Evolutionary conservation across 371 early-diverging fungal species (phyloP).

Genomic region (Circinella minor): DNA sequence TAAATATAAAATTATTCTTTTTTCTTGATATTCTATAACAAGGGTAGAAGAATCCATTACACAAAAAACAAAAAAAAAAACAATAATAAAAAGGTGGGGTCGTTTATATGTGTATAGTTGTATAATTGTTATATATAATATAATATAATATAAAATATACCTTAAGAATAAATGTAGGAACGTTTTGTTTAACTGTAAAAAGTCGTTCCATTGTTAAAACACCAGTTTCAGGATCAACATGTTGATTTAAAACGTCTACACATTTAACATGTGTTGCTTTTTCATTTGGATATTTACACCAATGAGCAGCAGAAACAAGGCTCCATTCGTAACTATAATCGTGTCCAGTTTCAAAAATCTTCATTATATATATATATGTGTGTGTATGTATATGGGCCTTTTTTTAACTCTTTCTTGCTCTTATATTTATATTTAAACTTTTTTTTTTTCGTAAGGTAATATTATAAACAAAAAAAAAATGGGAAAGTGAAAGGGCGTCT

Average conservation of each 20-base stretch:
- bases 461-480: no score
- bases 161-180: slow-evolving; percentile 75
- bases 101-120: background rate
- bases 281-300: slow-evolving; percentile 97
- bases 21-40: no score
- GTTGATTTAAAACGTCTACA: slow-evolving; percentile 86
- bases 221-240: slow-evolving; percentile 83
- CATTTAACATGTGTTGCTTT: slow-evolving; percentile 88
- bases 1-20: background rate
- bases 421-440: no score
- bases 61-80: no score
- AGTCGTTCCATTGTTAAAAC: slow-evolving; percentile 89
- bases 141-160: slow-evolving; percentile 34
- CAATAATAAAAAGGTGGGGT: background rate
- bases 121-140: no score
- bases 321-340: slow-evolving; percentile 82
- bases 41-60: no score
- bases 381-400: background rate
- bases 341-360: slow-evolving; percentile 76
- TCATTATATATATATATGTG: slow-evolving; percentile 55
- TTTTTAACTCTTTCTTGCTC: no score
- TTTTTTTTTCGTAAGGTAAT: no score
- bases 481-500: no score
- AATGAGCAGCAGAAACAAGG: slow-evolving; percentile 89
- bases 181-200: slow-evolving; percentile 85